Evolutionary conservation across 2,329 filamentous ascomycete genomes (phyloP).

Genomic region (Endoconidiophora polonica): DNA sequence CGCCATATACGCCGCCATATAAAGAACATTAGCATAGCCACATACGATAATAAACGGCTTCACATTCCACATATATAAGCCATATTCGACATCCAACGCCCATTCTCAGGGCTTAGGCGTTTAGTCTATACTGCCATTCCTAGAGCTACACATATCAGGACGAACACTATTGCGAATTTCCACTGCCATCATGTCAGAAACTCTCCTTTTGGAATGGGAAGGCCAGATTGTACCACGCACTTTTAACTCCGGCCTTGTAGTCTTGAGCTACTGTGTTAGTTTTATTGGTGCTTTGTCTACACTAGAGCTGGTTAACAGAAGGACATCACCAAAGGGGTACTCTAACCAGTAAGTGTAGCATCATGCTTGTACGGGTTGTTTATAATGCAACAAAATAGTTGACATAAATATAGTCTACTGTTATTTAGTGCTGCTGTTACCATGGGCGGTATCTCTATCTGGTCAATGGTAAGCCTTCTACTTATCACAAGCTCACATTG

Average conservation of each 20-base stretch:
- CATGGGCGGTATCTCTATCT: constrained; percentile 60
- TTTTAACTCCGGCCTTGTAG: constrained; percentile 45
- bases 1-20: no score
- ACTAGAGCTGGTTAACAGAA: constrained; percentile 62
- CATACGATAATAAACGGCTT: no score
- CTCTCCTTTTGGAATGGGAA: constrained; percentile 23
- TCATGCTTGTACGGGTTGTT: neutral
- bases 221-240: constrained; percentile 30
- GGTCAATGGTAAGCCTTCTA: constrained; percentile 41
- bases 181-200: neutral
- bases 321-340: constrained; percentile 50
- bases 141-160: no score
- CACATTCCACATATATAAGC: no score
- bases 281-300: constrained; percentile 63
- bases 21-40: no score
- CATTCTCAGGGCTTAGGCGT: no score
- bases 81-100: no score
- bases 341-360: constrained; percentile 45
- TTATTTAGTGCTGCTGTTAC: constrained; percentile 47
- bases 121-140: no score
- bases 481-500: constrained; percentile 6
- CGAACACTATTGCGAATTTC: no score
- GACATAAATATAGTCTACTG: constrained; percentile 32
- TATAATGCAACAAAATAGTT: neutral
- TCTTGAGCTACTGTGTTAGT: constrained; percentile 61